Evolutionary conservation across 345 rosid genomes (phyloP).

Genomic region (Citrus glauca): DNA sequence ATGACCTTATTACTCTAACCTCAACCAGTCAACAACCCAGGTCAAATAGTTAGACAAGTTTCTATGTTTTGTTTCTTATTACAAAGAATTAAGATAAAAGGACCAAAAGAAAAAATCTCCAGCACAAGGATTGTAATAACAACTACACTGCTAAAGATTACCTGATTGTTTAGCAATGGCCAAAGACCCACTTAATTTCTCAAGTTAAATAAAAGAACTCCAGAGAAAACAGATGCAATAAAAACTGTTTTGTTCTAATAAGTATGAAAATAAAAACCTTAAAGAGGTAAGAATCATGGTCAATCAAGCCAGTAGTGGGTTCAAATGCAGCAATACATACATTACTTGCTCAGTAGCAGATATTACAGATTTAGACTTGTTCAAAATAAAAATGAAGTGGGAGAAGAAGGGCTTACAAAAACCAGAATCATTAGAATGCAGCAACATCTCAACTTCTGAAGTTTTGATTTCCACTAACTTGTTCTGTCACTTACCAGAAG

Average conservation of each 20-base stretch:
- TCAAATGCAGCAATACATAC: not conserved
- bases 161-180: not conserved
- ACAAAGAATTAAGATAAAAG: not conserved
- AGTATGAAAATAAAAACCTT: not conserved
- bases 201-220: not conserved
- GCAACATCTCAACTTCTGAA: not conserved
- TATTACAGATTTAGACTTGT: not conserved
- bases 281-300: not conserved
- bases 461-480: not conserved
- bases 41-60: not conserved
- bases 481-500: not conserved
- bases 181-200: not conserved
- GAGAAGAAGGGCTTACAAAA: not conserved
- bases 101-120: not conserved
- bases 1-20: not conserved
- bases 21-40: not conserved
- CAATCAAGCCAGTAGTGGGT: not conserved
- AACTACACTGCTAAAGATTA: not conserved
- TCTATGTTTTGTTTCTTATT: not conserved
- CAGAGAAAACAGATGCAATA: not conserved
- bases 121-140: not conserved
- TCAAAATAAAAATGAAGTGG: not conserved
- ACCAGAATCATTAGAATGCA: not conserved
- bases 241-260: not conserved
- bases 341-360: not conserved